Evolutionary conservation across 164 flowering plant genomes (phyloP).

Genomic region (Vitis rotundifolia): DNA sequence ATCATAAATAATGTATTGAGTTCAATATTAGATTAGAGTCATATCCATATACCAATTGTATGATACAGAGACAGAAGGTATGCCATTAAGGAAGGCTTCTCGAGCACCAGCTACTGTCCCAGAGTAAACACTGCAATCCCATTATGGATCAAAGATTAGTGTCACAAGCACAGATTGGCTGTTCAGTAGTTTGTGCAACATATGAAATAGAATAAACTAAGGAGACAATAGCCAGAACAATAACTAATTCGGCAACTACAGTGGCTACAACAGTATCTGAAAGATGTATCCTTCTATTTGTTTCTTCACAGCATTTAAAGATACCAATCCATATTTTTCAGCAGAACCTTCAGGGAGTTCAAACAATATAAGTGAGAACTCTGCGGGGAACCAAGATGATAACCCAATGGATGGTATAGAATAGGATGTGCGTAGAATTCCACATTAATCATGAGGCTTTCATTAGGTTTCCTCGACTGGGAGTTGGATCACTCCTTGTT

Average conservation of each 20-base stretch:
- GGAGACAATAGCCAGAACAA: neutral
- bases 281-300: neutral
- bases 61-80: constrained; percentile 81
- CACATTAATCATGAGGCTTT: neutral
- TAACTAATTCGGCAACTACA: neutral
- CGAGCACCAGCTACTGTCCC: constrained; percentile 99
- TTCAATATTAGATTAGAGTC: neutral
- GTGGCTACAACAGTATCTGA: neutral
- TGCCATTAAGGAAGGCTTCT: constrained; percentile 76
- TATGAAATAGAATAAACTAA: neutral
- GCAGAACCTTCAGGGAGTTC: neutral
- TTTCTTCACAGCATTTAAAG: neutral
- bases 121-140: constrained; percentile 72
- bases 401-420: too few species aligned
- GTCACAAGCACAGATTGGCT: neutral
- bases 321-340: neutral
- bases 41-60: constrained; percentile 68
- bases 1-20: too few species aligned
- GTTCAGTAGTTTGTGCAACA: neutral
- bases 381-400: neutral
- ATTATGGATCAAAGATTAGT: neutral
- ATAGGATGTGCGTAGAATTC: neutral
- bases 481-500: too few species aligned
- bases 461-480: too few species aligned
- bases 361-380: neutral